phyloP scores from a whole-genome alignment of 768 basidiomycete species.

The Butyriboletus loyo region DNA sequence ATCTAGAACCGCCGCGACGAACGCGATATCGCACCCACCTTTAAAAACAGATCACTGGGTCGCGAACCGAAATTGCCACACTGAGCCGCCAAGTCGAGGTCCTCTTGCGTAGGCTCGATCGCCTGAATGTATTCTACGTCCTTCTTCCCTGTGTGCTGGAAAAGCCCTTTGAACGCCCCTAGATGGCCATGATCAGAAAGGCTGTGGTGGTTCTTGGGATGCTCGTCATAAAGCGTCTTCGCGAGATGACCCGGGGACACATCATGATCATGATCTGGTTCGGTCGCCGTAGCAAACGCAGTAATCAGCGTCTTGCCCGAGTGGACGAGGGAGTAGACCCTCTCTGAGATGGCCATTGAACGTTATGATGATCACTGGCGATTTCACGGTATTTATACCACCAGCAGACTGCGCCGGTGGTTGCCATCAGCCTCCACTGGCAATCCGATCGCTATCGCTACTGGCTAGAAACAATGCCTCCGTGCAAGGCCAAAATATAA shows the following conservation, averaged over 20 bases:
- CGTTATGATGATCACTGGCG: not conserved
- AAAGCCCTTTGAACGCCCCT: slow-evolving; percentile 17
- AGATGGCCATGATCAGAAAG: slow-evolving; percentile 14
- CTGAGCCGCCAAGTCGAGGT: slow-evolving; percentile 44
- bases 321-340: slow-evolving; percentile 31
- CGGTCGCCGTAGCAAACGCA: slow-evolving; percentile 38
- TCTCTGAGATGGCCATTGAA: slow-evolving; percentile 29
- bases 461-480: too few species aligned
- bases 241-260: slow-evolving; percentile 36
- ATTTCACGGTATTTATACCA: not conserved
- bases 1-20: not conserved
- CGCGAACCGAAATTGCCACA: slow-evolving; percentile 52
- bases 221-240: slow-evolving; percentile 35
- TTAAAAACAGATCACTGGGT: slow-evolving; percentile 59
- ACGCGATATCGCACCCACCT: slow-evolving; percentile 36
- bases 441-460: not conserved
- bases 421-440: not conserved
- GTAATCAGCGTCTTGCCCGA: slow-evolving; percentile 39
- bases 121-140: slow-evolving; percentile 18
- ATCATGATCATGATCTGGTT: slow-evolving; percentile 15
- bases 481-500: too few species aligned
- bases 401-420: not conserved
- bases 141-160: slow-evolving; percentile 17
- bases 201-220: slow-evolving; percentile 28
- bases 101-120: slow-evolving; percentile 34